A percentile compares a stretch with the other conserved stretches of the same genome.
Conservation (phyloP, 2,329 filamentous ascomycete genomes). For the Exserohilum rostratum region DNA sequence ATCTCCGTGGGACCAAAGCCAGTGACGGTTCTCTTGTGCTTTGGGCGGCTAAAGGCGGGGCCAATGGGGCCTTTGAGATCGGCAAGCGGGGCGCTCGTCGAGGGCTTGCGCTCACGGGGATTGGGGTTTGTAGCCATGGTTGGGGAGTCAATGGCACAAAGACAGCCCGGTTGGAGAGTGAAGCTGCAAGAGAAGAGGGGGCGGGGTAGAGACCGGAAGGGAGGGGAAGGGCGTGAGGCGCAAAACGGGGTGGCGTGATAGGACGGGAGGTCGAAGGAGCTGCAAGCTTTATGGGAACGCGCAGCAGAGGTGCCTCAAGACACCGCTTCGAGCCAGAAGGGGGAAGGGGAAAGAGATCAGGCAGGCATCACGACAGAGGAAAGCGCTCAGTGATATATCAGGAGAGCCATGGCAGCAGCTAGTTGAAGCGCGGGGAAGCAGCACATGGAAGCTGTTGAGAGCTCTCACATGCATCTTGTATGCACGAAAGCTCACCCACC, state of each 20-base stretch:
- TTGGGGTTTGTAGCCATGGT: slow-evolving; percentile 43
- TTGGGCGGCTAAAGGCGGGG: slow-evolving; percentile 87
- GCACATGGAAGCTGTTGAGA: slow-evolving; percentile 28
- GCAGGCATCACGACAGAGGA: slow-evolving; percentile 4
- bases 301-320: slow-evolving; percentile 3
- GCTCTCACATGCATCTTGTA: slow-evolving; percentile 25
- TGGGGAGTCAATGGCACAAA: slow-evolving; percentile 36
- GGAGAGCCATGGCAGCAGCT: slow-evolving; percentile 8
- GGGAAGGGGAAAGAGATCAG: background rate
- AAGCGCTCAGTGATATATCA: slow-evolving; percentile 6
- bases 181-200: slow-evolving; percentile 31
- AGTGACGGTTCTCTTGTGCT: slow-evolving; percentile 96
- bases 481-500: slow-evolving; percentile 24
- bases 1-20: slow-evolving; percentile 91
- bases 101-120: slow-evolving; percentile 79
- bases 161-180: slow-evolving; percentile 31
- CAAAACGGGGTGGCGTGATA: slow-evolving; percentile 4
- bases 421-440: slow-evolving; percentile 7
- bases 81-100: slow-evolving; percentile 79
- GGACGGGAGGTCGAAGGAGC: slow-evolving; percentile 14
- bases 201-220: slow-evolving; percentile 18
- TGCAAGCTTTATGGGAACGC: slow-evolving; percentile 9
- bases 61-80: slow-evolving; percentile 86
- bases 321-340: slow-evolving; percentile 2
- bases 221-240: too few relatives aligned